These are phyloP conservation scores for Croton setiger DNA, from an alignment of 441 rosid genomes.

Conservation along the genomic window DNA sequence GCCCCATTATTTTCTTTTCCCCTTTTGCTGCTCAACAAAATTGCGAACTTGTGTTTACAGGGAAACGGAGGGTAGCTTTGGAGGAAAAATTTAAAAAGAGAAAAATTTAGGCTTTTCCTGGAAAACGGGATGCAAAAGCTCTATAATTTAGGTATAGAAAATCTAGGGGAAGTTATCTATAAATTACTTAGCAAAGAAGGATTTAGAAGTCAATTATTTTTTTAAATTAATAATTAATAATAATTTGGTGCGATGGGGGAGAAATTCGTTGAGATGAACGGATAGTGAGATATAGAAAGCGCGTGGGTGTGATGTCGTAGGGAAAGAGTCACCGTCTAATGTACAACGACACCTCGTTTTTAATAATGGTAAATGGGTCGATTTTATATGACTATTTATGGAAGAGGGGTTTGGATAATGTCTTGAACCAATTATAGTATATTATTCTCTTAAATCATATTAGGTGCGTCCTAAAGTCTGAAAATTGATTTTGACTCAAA, in stretches of 20 bases:
- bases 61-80: constrained; percentile 10
- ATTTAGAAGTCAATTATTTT: background rate
- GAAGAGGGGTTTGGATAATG: no score
- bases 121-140: constrained; percentile 8
- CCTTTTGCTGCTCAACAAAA: background rate
- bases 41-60: constrained; percentile 4
- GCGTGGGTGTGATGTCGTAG: background rate
- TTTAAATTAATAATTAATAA: background rate
- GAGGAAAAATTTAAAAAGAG: constrained; percentile 5
- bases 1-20: constrained; percentile 58
- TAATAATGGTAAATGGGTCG: no score
- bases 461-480: no score
- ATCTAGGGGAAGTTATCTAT: background rate
- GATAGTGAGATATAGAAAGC: no score
- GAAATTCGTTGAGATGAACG: constrained; percentile 3
- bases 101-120: background rate
- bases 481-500: no score
- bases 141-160: background rate
- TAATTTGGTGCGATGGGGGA: background rate
- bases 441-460: no score
- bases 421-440: no score
- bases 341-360: background rate
- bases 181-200: constrained; percentile 3
- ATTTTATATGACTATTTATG: no score
- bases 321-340: background rate